Conservation (phyloP, 208 protist species). For the Phytomonas serpens region DNA sequence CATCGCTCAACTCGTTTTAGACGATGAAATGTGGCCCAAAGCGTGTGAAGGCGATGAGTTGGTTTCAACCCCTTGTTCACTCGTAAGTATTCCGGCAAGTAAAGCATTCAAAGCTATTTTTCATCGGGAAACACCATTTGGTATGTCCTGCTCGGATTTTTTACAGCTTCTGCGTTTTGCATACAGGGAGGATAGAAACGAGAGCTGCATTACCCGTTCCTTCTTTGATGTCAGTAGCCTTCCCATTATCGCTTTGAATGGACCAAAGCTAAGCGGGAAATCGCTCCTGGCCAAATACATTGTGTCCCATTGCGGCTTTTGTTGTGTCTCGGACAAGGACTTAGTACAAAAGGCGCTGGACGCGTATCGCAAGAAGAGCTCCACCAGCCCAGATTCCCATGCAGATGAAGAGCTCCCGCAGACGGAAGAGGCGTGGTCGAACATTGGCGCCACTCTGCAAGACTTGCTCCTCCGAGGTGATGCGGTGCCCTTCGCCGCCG, state of each 20-base stretch:
- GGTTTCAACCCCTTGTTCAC: background rate
- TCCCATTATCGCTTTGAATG: constrained; percentile 59
- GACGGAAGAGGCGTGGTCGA: constrained; percentile 24
- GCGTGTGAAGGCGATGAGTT: background rate
- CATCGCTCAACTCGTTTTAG: background rate
- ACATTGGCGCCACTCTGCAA: constrained; percentile 27
- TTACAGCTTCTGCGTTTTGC: background rate
- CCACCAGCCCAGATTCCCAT: background rate
- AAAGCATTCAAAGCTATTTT: background rate
- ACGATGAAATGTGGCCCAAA: background rate
- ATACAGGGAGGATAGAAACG: background rate
- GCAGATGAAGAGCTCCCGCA: background rate
- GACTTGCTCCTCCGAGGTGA: constrained; percentile 32
- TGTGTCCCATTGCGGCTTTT: constrained; percentile 28
- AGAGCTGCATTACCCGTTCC: background rate
- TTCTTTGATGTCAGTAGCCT: constrained; percentile 5
- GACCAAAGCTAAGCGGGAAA: constrained; percentile 76
- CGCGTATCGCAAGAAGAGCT: background rate
- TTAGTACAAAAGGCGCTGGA: constrained; percentile 45
- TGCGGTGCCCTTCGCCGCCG: constrained; percentile 26
- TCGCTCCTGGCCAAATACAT: constrained; percentile 44
- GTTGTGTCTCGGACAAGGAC: constrained; percentile 39
- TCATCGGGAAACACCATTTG: background rate
- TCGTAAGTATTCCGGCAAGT: background rate
- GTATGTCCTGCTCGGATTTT: background rate